Conservation (phyloP, 257 asterid genomes). For the Lycium barbarum region DNA sequence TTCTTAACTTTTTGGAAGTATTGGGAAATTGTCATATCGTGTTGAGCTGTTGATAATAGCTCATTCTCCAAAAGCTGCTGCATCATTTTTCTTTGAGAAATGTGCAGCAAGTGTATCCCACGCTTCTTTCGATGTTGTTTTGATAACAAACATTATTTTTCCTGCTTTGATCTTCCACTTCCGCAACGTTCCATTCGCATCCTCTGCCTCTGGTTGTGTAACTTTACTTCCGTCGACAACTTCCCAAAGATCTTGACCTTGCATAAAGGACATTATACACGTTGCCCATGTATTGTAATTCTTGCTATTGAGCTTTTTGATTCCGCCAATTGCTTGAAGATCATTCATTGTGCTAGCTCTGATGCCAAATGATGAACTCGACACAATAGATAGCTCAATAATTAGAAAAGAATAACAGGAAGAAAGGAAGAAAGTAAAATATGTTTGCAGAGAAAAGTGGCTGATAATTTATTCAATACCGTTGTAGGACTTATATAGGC, state of each 20-base stretch:
- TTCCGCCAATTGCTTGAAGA: not conserved
- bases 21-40: not conserved
- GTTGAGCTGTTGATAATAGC: not conserved
- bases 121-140: slow-evolving; percentile 15
- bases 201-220: not conserved
- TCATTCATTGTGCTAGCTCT: not conserved
- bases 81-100: slow-evolving; percentile 32
- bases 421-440: not conserved
- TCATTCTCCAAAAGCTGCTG: slow-evolving; percentile 27
- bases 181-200: not conserved
- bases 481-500: not conserved
- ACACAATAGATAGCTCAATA: not conserved
- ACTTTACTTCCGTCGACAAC: not conserved
- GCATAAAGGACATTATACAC: not conserved
- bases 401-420: not conserved
- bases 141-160: slow-evolving; percentile 13
- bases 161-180: slow-evolving; percentile 23
- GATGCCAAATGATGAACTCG: not conserved
- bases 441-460: not conserved
- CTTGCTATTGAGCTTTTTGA: not conserved
- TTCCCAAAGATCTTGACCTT: not conserved
- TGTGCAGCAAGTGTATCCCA: not conserved
- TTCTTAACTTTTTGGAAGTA: slow-evolving; percentile 35
- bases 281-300: not conserved
- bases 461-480: not conserved